These are phyloP conservation scores for Mycena leptocephala DNA, from an alignment of 768 basidiomycete species.

Conservation along the genomic window DNA sequence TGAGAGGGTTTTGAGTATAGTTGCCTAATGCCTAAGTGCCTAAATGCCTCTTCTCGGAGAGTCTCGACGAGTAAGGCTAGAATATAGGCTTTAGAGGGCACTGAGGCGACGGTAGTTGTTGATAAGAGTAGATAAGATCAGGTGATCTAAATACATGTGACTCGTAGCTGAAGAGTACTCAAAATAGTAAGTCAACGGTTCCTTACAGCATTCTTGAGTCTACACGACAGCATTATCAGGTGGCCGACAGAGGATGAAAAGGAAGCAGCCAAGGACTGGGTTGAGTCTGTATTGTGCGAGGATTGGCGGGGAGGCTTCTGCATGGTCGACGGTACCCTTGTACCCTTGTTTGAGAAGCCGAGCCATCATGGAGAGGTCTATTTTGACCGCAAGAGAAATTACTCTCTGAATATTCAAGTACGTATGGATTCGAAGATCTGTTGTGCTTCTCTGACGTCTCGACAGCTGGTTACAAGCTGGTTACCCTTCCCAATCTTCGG, in stretches of 20 bases:
- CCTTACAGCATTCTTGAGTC: too few species aligned
- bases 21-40: too few species aligned
- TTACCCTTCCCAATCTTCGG: conserved; percentile 24
- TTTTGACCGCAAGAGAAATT: conserved; percentile 34
- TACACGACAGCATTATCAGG: conserved; percentile 15
- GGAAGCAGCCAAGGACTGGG: conserved; percentile 32
- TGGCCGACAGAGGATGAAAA: conserved; percentile 31
- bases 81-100: too few species aligned
- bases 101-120: too few species aligned
- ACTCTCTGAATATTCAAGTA: conserved; percentile 35
- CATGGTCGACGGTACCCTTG: conserved; percentile 18
- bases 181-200: too few species aligned
- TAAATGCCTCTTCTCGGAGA: too few species aligned
- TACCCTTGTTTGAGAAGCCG: conserved; percentile 42
- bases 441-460: not conserved
- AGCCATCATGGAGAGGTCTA: conserved; percentile 52
- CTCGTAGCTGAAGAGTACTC: too few species aligned
- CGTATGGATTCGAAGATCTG: not conserved
- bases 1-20: too few species aligned
- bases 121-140: too few species aligned
- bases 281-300: not conserved
- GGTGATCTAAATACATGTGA: too few species aligned
- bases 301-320: conserved; percentile 44
- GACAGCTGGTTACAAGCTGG: too few species aligned
- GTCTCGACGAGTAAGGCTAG: too few species aligned